Base-by-base conservation (phyloP, 1,284 basidiomycete genomes). In the Coniophora puteana region DNA sequence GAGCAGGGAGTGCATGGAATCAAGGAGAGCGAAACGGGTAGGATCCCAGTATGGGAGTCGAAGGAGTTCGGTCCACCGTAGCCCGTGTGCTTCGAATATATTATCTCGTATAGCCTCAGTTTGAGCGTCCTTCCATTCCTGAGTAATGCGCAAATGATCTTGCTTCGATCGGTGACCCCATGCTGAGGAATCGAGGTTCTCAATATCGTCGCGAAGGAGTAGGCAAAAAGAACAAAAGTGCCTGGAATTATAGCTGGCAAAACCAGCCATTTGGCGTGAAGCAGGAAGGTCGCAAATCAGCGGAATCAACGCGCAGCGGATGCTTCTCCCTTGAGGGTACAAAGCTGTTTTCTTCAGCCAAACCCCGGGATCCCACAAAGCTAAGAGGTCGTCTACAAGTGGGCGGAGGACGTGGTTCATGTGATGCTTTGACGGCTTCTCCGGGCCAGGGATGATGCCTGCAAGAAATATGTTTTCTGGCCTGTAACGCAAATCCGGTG, bases 321-420 rank as follows among this genome's bases (percentile, higher is more conserved):
- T 49, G 1, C 43, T 46, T 3, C 54, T 41, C 0, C 66, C 64
- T 7, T 32, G 17, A 0, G 44, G 36, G 42, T 57, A 44, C 3
- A 18, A 24, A 1, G 30, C 8, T 0, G 55, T 66, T 13, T 39
- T 30, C 1, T 31, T 42, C 7, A 63, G 38, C 22, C 32, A 57
- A 5, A 55, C 39, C 1, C 64, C 60, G 3, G 29, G 11, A 4
- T 52, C 17, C 62, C 63, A 63, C 2, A 58, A 38, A 66, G 63
- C 56, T 68, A 78, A 43, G 68, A 77, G 72, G 72, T 78, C 66
- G 32, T 64, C 54, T 7, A 68, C 53, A 5, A 68, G 43, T 2
- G 58, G 65, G 1, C 29, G 17, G 2, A 65, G 44, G 17, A 60
- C 33, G 23, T 59, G 50, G 25, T 66, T 68, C 5, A 65, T 54